phyloP scores from a whole-genome alignment of 148 eudicot genomes.

The Fallopia convolvulus region DNA sequence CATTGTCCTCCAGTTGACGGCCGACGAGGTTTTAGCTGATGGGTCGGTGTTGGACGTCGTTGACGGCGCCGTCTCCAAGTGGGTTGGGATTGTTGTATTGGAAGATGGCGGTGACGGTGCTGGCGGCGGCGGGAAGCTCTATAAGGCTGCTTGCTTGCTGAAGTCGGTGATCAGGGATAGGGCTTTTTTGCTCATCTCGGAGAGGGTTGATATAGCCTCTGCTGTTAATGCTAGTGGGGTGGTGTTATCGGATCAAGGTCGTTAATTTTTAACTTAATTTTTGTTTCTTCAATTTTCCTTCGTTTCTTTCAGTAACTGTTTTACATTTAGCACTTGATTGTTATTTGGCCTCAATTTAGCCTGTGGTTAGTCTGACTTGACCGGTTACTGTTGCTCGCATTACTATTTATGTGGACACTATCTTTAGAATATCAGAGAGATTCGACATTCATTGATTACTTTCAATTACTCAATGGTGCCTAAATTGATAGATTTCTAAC shows the following conservation, averaged over 20 bases:
- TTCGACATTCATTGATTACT: not conserved
- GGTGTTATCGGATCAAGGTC: conserved; percentile 85
- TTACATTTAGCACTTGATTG: not conserved
- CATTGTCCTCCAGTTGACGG: conserved; percentile 47
- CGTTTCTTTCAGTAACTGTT: not conserved
- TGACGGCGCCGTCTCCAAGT: conserved; percentile 51
- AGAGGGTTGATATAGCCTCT: conserved; percentile 89
- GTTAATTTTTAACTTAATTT: not conserved
- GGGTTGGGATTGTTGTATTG: conserved; percentile 67
- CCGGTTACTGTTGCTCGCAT: not conserved
- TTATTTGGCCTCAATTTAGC: not conserved
- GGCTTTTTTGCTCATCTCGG: conserved; percentile 72
- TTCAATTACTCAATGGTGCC: not conserved
- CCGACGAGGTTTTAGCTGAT: conserved; percentile 49
- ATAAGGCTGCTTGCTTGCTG: conserved; percentile 78
- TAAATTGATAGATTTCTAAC: not conserved
- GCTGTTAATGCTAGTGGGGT: conserved; percentile 88
- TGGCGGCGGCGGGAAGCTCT: conserved; percentile 51
- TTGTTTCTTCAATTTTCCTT: not conserved
- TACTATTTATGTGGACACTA: not conserved
- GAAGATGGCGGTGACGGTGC: conserved; percentile 36
- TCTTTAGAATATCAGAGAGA: too few species aligned
- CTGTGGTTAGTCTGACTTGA: too few species aligned
- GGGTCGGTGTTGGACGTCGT: conserved; percentile 37
- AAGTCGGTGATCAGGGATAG: conserved; percentile 73